Percentiles rank a stretch among this genome's conserved stretches.
These are phyloP conservation scores for Neonectria magnoliae DNA, from an alignment of 2,329 filamentous ascomycete genomes.

Conservation along the genomic window DNA sequence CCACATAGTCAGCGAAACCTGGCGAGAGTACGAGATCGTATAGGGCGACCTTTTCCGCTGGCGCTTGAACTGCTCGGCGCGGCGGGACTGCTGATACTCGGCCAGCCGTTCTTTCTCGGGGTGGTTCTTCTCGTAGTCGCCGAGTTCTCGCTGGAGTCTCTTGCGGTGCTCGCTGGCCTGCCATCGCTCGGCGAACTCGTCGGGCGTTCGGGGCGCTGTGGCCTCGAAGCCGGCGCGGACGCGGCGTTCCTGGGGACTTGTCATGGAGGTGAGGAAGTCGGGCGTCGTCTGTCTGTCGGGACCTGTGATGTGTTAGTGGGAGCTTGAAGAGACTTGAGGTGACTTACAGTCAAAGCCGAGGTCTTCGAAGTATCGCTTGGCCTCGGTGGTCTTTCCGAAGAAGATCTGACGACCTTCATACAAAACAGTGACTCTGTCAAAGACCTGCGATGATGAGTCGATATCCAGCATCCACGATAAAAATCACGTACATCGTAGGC, in stretches of 20 bases:
- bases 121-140: slow-evolving; percentile 41
- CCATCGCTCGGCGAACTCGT: slow-evolving; percentile 51
- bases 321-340: too few relatives aligned
- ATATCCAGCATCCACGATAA: too few relatives aligned
- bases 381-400: slow-evolving; percentile 67
- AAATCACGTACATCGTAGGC: slow-evolving; percentile 58
- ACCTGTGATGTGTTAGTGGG: slow-evolving; percentile 14
- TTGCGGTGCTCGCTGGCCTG: slow-evolving; percentile 39
- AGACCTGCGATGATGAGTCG: slow-evolving; percentile 60
- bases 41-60: slow-evolving; percentile 58
- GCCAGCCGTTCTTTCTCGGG: slow-evolving; percentile 29
- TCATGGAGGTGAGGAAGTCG: slow-evolving; percentile 54
- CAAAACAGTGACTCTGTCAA: slow-evolving; percentile 74
- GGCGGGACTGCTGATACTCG: slow-evolving; percentile 35
- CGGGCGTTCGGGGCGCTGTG: slow-evolving; percentile 48
- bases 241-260: slow-evolving; percentile 49
- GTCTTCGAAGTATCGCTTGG: slow-evolving; percentile 69
- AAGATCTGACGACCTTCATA: slow-evolving; percentile 76
- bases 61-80: slow-evolving; percentile 43
- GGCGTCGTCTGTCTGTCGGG: slow-evolving; percentile 40
- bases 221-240: slow-evolving; percentile 46
- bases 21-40: slow-evolving; percentile 57
- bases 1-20: slow-evolving; percentile 55
- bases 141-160: slow-evolving; percentile 43
- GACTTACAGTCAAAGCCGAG: slow-evolving; percentile 38